Base-by-base conservation (phyloP, 257 asterid species). In the Ajuga chamaepitys region DNA sequence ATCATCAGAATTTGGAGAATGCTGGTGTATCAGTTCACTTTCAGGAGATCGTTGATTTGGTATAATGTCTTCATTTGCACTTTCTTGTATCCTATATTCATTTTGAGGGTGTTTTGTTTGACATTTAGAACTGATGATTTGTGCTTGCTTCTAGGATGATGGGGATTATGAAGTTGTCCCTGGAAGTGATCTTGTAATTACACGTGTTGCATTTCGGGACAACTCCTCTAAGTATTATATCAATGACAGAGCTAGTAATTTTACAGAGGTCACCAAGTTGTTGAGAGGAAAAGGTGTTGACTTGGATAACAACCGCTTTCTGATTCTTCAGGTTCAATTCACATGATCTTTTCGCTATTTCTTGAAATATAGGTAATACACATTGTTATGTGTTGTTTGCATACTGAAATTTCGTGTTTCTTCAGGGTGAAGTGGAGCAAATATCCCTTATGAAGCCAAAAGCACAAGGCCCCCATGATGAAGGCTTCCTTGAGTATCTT, bases 401-500 rank as follows among this genome's bases (percentile, higher is more conserved):
- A 58, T 35, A 25, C 18, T 62, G 3, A 67, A 17, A 17, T 25
- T 57, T 46, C 38, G 5, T 25, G 10, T 82, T 74, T 80, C 64
- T 60, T 63, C 80, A 94, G 99, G 99, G 99, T 16, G 99, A 94
- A 83, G 99, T 94, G 41, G 99, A 94, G 75, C 99, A 94, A 76
- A 94, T 94, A 70, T 94, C 99, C 21, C 79, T 94, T 63, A 94
- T 94, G 99, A 94, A 88, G 81, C 97, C 99, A 37, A 94, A 83
- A 80, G 95, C 93, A 73, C 97, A 90, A 71, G 99, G 99, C 22
- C 88, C 99, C 55, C 99, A 94, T 58, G 99, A 94, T 75, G 99
- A 94, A 77, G 97, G 99, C 42, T 94, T 94, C 81, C 96, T 90
- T 6, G 99, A 94, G 83, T 94, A 94, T 79, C 90, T 94, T 9